Conservation (phyloP, 192 early-diverging fungal genomes). For the Coemansia sp. region DNA sequence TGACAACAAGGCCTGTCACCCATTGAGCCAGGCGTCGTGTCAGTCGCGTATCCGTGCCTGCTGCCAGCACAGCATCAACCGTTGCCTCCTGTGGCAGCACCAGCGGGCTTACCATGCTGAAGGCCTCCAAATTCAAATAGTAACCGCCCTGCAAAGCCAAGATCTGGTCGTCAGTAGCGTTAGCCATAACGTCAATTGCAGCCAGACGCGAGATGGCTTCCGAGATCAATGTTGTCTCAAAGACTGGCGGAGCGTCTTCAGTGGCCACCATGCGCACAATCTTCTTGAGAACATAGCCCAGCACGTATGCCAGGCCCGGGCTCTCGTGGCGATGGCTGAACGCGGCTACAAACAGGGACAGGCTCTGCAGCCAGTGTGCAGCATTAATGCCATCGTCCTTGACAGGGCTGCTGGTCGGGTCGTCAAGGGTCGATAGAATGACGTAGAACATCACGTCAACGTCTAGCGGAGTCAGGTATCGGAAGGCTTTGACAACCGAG, state of each 20-base stretch:
- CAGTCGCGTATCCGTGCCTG: constrained; percentile 22
- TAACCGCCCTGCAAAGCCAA: constrained; percentile 48
- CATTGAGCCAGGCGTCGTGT: constrained; percentile 38
- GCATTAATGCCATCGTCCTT: constrained; percentile 50
- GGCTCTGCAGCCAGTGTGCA: constrained; percentile 49
- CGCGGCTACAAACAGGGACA: constrained; percentile 42
- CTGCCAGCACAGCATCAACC: constrained; percentile 18
- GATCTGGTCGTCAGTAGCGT: constrained; percentile 44
- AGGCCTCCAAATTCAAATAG: constrained; percentile 40
- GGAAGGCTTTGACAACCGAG: constrained; percentile 49
- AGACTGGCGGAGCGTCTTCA: constrained; percentile 30
- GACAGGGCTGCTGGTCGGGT: constrained; percentile 18
- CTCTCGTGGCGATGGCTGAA: constrained; percentile 47
- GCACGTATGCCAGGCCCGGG: constrained; percentile 21
- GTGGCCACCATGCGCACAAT: constrained; percentile 21
- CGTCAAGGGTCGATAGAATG: constrained; percentile 30
- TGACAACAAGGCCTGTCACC: constrained; percentile 32
- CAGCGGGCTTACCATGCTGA: constrained; percentile 47
- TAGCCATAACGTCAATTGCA: constrained; percentile 35
- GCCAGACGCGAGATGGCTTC: constrained; percentile 36
- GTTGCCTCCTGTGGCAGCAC: constrained; percentile 32
- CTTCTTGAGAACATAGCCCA: constrained; percentile 44
- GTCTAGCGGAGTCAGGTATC: constrained; percentile 45
- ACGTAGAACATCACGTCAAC: constrained; percentile 46
- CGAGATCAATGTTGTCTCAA: constrained; percentile 34